Conservation (phyloP, 257 asterid species). For the Fraxinus pennsylvanica region DNA sequence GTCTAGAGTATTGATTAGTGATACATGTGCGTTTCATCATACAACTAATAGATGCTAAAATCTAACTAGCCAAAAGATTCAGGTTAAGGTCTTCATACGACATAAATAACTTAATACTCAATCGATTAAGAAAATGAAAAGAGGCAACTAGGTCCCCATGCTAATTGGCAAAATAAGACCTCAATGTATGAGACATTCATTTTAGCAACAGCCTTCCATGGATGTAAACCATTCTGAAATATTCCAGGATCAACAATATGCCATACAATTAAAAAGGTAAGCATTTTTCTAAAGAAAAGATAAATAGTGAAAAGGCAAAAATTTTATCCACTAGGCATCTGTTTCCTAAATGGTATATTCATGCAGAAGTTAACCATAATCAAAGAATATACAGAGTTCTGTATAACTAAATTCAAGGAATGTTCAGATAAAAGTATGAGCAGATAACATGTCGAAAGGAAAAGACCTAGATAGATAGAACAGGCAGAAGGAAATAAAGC, state of each 20-base stretch:
- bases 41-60: neutral
- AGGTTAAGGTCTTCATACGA: neutral
- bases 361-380: neutral
- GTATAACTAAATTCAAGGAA: slow-evolving; percentile 8
- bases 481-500: neutral
- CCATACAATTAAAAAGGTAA: neutral
- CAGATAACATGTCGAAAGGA: neutral
- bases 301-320: neutral
- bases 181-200: neutral
- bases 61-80: neutral
- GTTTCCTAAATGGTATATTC: neutral
- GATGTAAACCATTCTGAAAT: neutral
- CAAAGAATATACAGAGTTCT: neutral
- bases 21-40: neutral
- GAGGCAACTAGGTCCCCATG: neutral
- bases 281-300: neutral
- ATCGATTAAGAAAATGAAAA: neutral
- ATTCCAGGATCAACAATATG: neutral
- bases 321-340: slow-evolving; percentile 5
- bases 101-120: neutral
- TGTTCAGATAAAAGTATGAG: slow-evolving; percentile 8
- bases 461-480: slow-evolving; percentile 1
- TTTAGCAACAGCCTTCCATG: neutral
- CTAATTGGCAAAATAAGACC: neutral
- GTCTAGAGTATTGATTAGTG: neutral